Percentiles rank a stretch among this genome's conserved stretches.
Conservation (phyloP, 352 stramenopile species). For the Pythium rishiriense region DNA sequence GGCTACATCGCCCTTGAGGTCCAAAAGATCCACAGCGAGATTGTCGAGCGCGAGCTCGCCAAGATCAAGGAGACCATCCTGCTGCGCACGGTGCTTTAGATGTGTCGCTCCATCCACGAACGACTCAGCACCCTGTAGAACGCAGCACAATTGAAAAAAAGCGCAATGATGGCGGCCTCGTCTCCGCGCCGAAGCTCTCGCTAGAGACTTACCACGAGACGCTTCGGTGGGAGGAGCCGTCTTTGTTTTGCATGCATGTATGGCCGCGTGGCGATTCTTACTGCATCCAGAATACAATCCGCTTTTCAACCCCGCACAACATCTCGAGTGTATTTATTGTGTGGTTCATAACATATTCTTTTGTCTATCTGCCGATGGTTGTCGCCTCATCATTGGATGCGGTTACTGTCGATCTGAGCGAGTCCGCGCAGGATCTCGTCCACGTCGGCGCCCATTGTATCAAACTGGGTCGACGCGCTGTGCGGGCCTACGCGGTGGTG, state of each 20-base stretch:
- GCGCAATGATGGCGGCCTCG: conserved; percentile 22
- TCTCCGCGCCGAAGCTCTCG: background rate
- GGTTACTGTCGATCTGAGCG: background rate
- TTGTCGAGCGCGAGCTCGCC: conserved; percentile 74
- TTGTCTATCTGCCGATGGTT: background rate
- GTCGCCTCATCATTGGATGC: background rate
- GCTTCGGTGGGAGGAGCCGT: background rate
- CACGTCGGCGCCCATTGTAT: conserved; percentile 15
- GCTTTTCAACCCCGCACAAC: too few relatives aligned
- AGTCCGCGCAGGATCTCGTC: conserved; percentile 19
- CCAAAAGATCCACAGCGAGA: conserved; percentile 78
- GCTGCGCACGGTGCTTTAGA: conserved; percentile 73
- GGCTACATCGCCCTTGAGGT: conserved; percentile 84
- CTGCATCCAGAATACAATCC: conserved; percentile 32
- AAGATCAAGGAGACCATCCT: conserved; percentile 90
- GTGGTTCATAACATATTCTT: conserved; percentile 1
- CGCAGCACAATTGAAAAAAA: background rate
- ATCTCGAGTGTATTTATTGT: background rate
- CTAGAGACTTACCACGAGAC: background rate
- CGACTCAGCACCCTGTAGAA: background rate
- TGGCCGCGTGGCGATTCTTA: background rate
- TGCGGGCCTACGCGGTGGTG: background rate
- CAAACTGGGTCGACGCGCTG: conserved; percentile 3
- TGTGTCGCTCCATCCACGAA: background rate
- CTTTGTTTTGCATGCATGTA: conserved; percentile 24